Conservation (phyloP, 768 basidiomycete genomes). For the Mycena belliarum region DNA sequence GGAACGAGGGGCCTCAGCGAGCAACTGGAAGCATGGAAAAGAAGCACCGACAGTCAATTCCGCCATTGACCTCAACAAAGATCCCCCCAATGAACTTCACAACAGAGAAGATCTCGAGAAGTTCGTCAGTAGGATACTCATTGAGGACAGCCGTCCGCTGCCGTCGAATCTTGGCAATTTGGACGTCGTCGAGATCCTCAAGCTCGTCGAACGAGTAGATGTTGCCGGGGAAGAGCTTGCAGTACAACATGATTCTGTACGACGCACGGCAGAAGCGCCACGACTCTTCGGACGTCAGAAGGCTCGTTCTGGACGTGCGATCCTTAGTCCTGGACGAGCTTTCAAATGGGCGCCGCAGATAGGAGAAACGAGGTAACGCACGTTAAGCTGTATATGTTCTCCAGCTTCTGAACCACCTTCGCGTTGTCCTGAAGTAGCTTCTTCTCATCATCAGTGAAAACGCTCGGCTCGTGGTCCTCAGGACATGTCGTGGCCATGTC, state of each 20-base stretch:
- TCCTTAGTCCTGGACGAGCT: neutral
- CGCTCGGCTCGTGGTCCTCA: neutral
- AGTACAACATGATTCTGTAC: conserved; percentile 17
- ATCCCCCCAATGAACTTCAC: conserved; percentile 12
- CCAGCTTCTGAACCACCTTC: conserved; percentile 12
- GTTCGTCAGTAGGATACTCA: conserved; percentile 7
- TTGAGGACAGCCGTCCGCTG: conserved; percentile 2
- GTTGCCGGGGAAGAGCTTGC: neutral
- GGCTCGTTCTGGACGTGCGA: conserved; percentile 3
- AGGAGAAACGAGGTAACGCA: neutral
- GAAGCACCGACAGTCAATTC: neutral
- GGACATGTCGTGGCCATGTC: neutral
- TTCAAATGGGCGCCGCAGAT: neutral
- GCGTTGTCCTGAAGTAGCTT: conserved; percentile 2
- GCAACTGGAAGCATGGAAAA: too few relatives aligned
- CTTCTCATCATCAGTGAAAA: conserved; percentile 8
- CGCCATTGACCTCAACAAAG: neutral
- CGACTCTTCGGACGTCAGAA: neutral
- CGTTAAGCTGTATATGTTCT: conserved; percentile 27
- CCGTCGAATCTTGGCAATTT: neutral
- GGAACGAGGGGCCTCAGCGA: neutral
- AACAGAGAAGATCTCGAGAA: conserved; percentile 12
- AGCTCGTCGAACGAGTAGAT: neutral
- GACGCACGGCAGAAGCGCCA: conserved; percentile 9
- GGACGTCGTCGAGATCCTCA: neutral